phyloP scores from a whole-genome alignment of 2,329 filamentous ascomycete genomes.

The Colletotrichum gloeosporioides region DNA sequence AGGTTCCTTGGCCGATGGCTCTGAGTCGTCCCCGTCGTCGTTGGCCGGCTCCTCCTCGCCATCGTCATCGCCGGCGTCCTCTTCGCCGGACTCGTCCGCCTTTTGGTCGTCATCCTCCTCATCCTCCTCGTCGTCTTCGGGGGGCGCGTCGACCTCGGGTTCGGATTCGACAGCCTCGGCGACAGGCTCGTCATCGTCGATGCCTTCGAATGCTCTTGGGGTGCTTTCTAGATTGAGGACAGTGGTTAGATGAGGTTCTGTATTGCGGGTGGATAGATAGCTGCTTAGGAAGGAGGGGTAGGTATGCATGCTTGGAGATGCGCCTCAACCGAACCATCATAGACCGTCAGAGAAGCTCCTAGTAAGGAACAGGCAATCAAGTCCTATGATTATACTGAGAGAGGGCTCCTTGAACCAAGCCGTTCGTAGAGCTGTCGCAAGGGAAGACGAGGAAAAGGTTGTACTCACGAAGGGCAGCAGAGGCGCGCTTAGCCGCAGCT shows the following conservation, averaged over 20 bases:
- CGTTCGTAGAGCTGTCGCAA: background rate
- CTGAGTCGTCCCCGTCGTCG: constrained; percentile 45
- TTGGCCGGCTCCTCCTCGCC: constrained; percentile 56
- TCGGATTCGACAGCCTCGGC: constrained; percentile 34
- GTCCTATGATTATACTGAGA: background rate
- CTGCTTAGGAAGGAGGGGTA: background rate
- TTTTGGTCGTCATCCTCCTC: constrained; percentile 54
- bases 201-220: constrained; percentile 41
- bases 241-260: background rate
- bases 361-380: background rate
- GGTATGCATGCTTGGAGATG: background rate
- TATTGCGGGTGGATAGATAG: background rate
- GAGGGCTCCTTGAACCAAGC: no score
- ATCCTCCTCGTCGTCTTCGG: constrained; percentile 40
- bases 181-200: constrained; percentile 46
- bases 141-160: constrained; percentile 25
- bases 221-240: constrained; percentile 40
- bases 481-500: constrained; percentile 58
- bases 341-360: background rate
- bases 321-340: background rate
- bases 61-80: constrained; percentile 56
- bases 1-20: constrained; percentile 52
- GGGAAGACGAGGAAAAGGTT: background rate
- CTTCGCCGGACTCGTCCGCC: constrained; percentile 41
- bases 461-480: constrained; percentile 55